Evolutionary conservation across 805 yeast genomes (phyloP).

Genomic region (Groenewaldozyma salmanticensis): DNA sequence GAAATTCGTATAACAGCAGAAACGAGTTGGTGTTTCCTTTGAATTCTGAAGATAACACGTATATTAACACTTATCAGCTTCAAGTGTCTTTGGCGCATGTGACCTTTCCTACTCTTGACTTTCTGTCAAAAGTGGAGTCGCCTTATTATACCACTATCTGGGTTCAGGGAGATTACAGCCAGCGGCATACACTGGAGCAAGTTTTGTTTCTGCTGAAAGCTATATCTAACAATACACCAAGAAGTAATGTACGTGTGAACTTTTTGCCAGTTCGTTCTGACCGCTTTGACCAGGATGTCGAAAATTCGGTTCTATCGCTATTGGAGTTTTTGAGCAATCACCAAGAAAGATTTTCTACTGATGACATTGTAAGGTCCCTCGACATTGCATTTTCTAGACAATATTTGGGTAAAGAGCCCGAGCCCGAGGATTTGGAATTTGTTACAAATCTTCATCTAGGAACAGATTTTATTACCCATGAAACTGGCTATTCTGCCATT

Average conservation of each 20-base stretch:
- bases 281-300: background rate
- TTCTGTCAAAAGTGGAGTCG: no score
- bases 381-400: no score
- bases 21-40: slow-evolving; percentile 46
- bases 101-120: slow-evolving; percentile 7
- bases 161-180: slow-evolving; percentile 48
- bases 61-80: slow-evolving; percentile 18
- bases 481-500: no score
- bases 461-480: no score
- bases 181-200: slow-evolving; percentile 34
- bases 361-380: no score
- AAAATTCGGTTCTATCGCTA: background rate
- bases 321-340: background rate
- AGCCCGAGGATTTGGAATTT: no score
- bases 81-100: background rate
- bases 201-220: slow-evolving; percentile 26
- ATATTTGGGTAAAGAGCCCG: no score
- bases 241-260: slow-evolving; percentile 4
- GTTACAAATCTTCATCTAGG: no score
- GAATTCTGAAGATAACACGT: slow-evolving; percentile 25
- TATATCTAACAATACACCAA: background rate
- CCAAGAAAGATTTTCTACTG: background rate
- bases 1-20: slow-evolving; percentile 35
- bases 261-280: slow-evolving; percentile 7
- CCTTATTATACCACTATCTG: slow-evolving; percentile 32